Conservation (phyloP, 2,329 filamentous ascomycete genomes). For the Aureobasidium zeae region DNA sequence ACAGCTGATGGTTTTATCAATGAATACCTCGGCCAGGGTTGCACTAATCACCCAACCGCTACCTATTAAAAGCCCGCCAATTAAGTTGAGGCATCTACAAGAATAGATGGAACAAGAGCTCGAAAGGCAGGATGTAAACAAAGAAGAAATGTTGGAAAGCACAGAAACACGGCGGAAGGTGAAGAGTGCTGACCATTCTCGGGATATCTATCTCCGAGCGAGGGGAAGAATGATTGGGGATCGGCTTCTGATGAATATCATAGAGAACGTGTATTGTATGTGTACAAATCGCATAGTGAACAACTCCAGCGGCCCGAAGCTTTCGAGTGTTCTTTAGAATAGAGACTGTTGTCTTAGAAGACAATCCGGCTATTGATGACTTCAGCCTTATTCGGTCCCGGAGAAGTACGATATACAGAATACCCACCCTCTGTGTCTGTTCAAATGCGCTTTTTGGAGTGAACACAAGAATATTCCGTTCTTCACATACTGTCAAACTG, state of each 20-base stretch:
- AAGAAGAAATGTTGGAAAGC: no score
- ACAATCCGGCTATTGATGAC: neutral
- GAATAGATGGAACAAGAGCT: no score
- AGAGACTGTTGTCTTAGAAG: neutral
- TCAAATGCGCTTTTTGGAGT: neutral
- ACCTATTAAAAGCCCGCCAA: no score
- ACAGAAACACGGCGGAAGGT: no score
- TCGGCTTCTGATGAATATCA: no score
- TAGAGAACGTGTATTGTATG: no score
- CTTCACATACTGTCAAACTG: neutral
- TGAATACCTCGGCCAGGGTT: no score
- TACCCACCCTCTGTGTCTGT: neutral
- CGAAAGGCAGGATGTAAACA: no score
- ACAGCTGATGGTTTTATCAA: no score
- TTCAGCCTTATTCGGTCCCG: neutral
- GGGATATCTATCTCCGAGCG: neutral
- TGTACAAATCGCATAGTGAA: neutral
- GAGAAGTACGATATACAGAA: neutral
- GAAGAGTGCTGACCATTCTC: conserved; percentile 5
- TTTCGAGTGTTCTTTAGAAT: neutral
- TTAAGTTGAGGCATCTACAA: no score
- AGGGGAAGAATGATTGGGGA: no score
- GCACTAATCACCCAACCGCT: no score
- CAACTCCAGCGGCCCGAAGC: neutral
- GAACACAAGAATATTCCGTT: neutral